These are phyloP conservation scores for Tuber microsphaerosporum DNA, from an alignment of 495 filamentous ascomycete genomes.

Conservation along the genomic window DNA sequence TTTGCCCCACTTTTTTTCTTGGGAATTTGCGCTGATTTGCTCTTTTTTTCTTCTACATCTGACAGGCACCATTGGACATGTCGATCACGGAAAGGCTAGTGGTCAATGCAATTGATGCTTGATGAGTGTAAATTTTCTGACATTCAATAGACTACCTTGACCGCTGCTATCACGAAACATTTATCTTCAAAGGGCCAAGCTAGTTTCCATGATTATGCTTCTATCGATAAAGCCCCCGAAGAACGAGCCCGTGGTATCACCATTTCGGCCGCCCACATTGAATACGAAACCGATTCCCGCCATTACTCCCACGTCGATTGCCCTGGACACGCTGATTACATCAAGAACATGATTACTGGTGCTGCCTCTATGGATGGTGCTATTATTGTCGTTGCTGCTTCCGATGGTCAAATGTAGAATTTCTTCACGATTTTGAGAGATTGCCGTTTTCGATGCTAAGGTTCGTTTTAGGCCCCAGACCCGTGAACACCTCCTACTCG, in stretches of 20 bases:
- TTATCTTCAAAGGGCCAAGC: slow-evolving; percentile 90
- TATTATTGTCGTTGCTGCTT: slow-evolving; percentile 96
- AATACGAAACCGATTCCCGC: slow-evolving; percentile 82
- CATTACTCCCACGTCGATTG: slow-evolving; percentile 99
- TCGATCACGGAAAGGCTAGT: slow-evolving; percentile 94
- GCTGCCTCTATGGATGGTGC: slow-evolving; percentile 96
- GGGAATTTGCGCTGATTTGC: slow-evolving; percentile 17
- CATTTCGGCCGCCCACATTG: slow-evolving; percentile 95
- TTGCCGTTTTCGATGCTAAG: slow-evolving; percentile 36
- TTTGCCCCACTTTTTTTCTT: slow-evolving; percentile 12
- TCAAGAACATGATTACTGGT: slow-evolving; percentile 99
- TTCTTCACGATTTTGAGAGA: not conserved
- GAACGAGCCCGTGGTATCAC: slow-evolving; percentile 99
- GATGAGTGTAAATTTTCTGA: slow-evolving; percentile 29
- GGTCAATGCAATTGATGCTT: slow-evolving; percentile 20
- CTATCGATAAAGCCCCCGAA: slow-evolving; percentile 98
- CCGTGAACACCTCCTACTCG: slow-evolving; percentile 93
- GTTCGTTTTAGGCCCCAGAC: slow-evolving; percentile 69
- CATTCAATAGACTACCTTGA: slow-evolving; percentile 79
- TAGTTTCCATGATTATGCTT: slow-evolving; percentile 87
- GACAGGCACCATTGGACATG: slow-evolving; percentile 92
- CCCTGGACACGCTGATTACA: slow-evolving; percentile 99
- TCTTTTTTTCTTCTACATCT: slow-evolving; percentile 6
- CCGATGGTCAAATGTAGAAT: slow-evolving; percentile 88
- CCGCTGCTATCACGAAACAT: slow-evolving; percentile 95